Evolutionary conservation across 352 stramenopile species (phyloP), one percentile per base, ranked within the genome.

Genomic region (Elongisporangium prolatum): DNA sequence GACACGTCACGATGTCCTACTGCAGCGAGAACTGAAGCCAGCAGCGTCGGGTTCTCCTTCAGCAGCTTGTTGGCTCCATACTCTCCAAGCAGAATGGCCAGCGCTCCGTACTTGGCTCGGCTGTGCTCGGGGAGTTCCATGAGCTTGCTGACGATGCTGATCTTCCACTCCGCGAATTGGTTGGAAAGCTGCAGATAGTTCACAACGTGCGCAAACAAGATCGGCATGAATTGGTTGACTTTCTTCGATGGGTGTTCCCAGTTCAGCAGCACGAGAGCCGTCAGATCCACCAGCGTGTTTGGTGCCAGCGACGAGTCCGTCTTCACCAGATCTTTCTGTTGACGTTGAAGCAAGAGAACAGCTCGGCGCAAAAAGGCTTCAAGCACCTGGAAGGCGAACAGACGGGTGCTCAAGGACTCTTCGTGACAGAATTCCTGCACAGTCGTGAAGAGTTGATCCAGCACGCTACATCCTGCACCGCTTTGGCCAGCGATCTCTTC

Each of bases 191-290:
- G 65, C 18, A 83, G 77, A 56, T 87, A 86, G 53, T 75, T 71
- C 18, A 93, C 78, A 18, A 92, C 75, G 28, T 91, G 80, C 8
- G 71, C 71, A 54, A 94, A 94, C 57, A 94, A 80, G n/a, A 67
- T 61, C 56, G 82, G 70, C 84, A 94, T 92, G 38, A 92, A 92
- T 68, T 94, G 84, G 54, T 94, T 92, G 50, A 94, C 81, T 22
- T 85, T 85, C 68, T 92, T 94, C 17, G 82, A 87, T 38, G 80
- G 82, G 54, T 94, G 84, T 50, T 92, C 84, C 84, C 84, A 94
- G 67, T 94, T 91, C 50, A 91, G 65, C 50, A 94, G 44, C 16
- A 94, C 65, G 0, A 76, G 64, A 50, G 72, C 71, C 17, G 83
- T 88, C 21, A 93, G 55, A 21, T 58, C 72, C 0, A 67, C 67